phyloP scores from a whole-genome alignment of 345 rosid species.

The Erysimum cheiranthoides region DNA sequence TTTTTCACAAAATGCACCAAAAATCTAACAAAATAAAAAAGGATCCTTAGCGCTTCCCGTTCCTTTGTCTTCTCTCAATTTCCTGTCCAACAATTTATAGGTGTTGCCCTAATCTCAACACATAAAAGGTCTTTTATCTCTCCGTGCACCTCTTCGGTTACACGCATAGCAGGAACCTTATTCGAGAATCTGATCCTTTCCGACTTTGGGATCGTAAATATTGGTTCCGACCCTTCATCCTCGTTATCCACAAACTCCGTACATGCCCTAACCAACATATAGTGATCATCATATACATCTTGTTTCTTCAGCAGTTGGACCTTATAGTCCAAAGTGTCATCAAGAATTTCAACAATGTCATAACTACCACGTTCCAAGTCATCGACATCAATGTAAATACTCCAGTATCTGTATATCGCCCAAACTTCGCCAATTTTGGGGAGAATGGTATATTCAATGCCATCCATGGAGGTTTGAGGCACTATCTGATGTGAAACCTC shows the following conservation, averaged over 20 bases:
- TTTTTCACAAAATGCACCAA: too few species aligned
- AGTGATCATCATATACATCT: too few species aligned
- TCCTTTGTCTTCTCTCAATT: too few species aligned
- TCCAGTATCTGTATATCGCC: conserved; percentile 76
- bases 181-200: conserved; percentile 73
- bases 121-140: conserved; percentile 48
- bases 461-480: conserved; percentile 48
- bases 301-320: conserved; percentile 50
- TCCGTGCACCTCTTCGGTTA: conserved; percentile 62
- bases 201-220: conserved; percentile 48
- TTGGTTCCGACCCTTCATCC: conserved; percentile 28
- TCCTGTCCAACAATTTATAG: too few species aligned
- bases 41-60: too few species aligned
- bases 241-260: conserved; percentile 51
- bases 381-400: conserved; percentile 29
- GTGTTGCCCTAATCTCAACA: conserved; percentile 53
- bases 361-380: conserved; percentile 51
- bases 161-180: conserved; percentile 58
- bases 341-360: conserved; percentile 62
- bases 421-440: conserved; percentile 73
- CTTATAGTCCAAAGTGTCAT: conserved; percentile 37
- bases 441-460: conserved; percentile 51
- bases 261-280: not conserved
- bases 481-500: conserved; percentile 57
- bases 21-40: too few species aligned